Evolutionary conservation across 768 basidiomycete species (phyloP).

Genomic region (Lepiota brunneoincarnata): DNA sequence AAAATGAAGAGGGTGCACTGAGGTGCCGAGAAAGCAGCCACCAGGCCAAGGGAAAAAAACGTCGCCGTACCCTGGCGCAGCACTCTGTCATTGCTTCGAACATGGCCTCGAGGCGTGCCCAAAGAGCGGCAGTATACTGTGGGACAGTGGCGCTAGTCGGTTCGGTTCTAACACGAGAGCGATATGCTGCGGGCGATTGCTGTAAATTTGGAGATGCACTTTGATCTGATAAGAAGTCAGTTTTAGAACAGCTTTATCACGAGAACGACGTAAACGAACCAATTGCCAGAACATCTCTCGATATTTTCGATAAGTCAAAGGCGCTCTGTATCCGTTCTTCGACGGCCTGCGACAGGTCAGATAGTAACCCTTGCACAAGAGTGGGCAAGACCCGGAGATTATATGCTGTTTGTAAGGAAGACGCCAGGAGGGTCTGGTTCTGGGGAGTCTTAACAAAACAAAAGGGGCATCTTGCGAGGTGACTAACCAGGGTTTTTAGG

Average conservation of each 20-base stretch:
- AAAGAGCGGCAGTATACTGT: constrained; percentile 81
- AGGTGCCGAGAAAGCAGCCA: not conserved
- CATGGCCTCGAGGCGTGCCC: constrained; percentile 77
- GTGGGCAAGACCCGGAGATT: constrained; percentile 85
- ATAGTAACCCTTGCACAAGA: constrained; percentile 75
- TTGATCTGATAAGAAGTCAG: not conserved
- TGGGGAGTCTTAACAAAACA: constrained; percentile 25
- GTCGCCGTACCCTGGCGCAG: constrained; percentile 71
- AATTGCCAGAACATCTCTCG: constrained; percentile 79
- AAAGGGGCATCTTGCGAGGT: not conserved
- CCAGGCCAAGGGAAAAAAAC: no score
- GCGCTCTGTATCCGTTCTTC: constrained; percentile 76
- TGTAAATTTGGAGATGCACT: constrained; percentile 19
- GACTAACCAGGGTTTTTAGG: constrained; percentile 68
- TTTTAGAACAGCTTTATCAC: not conserved
- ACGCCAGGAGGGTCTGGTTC: constrained; percentile 90
- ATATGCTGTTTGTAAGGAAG: constrained; percentile 93
- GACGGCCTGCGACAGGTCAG: constrained; percentile 79
- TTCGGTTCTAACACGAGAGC: constrained; percentile 84
- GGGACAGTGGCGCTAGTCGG: constrained; percentile 87
- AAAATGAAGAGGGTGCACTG: not conserved
- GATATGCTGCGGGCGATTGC: constrained; percentile 59
- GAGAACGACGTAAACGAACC: constrained; percentile 39
- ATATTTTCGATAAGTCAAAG: constrained; percentile 86
- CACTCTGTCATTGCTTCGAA: constrained; percentile 87